Conservation (phyloP, 1,139 yeast genomes). For the Geotrichum restrictum region DNA sequence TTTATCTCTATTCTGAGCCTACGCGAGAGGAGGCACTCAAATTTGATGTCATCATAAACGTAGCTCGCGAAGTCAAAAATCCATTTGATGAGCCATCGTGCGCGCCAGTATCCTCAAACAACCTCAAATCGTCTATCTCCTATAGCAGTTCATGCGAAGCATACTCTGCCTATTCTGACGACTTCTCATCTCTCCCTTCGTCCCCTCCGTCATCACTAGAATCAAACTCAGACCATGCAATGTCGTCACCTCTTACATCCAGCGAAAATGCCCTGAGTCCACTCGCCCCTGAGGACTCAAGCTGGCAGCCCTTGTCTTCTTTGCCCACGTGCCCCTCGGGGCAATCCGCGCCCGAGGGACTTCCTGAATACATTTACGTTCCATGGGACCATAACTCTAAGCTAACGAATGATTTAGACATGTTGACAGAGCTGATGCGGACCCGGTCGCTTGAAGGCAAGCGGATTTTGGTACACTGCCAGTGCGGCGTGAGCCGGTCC, state of each 20-base stretch:
- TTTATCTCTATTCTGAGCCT: constrained; percentile 63
- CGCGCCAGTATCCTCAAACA: background rate
- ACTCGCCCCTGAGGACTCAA: background rate
- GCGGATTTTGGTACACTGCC: constrained; percentile 75
- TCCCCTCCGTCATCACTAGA: constrained; percentile 14
- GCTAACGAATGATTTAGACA: constrained; percentile 59
- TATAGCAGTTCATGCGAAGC: constrained; percentile 12
- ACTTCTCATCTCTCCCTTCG: constrained; percentile 11
- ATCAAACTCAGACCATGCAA: constrained; percentile 2
- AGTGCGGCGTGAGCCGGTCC: constrained; percentile 86
- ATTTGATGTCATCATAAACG: constrained; percentile 78
- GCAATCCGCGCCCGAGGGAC: constrained; percentile 7
- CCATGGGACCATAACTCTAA: constrained; percentile 87
- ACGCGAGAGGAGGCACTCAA: constrained; percentile 48
- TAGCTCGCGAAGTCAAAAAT: constrained; percentile 67
- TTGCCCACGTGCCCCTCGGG: background rate
- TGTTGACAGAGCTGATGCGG: constrained; percentile 52
- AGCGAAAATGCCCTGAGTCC: background rate
- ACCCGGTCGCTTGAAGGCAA: constrained; percentile 39
- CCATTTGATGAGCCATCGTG: constrained; percentile 30
- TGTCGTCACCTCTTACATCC: background rate
- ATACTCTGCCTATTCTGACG: constrained; percentile 2
- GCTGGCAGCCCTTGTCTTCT: background rate
- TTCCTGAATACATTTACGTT: constrained; percentile 58
- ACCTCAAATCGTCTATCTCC: constrained; percentile 4